Evolutionary conservation across 148 eudicot species (phyloP).

Genomic region (Amaranthus hypochondriacus): DNA sequence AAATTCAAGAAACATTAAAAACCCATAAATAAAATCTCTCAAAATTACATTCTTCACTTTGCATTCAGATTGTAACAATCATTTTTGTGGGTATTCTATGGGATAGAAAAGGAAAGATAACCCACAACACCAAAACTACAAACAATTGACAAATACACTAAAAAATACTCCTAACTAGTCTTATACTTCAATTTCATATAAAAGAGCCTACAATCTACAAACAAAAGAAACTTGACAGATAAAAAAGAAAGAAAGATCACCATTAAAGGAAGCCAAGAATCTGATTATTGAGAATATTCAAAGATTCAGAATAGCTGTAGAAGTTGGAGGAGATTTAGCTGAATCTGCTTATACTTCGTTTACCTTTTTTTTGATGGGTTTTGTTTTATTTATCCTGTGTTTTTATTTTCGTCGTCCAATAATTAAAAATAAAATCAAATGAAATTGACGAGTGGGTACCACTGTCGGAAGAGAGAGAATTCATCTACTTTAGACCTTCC

Average conservation of each 20-base stretch:
- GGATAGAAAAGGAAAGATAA: background rate
- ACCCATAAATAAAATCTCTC: background rate
- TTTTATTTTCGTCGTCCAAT: background rate
- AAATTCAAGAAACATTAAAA: background rate
- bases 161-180: background rate
- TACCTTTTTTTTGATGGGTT: background rate
- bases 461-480: conserved; percentile 28
- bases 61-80: background rate
- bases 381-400: background rate
- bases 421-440: background rate
- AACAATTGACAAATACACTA: conserved; percentile 3
- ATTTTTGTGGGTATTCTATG: background rate
- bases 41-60: background rate
- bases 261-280: conserved; percentile 10
- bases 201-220: background rate
- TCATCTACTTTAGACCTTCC: background rate
- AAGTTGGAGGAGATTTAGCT: background rate
- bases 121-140: background rate
- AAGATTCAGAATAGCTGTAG: conserved; percentile 1
- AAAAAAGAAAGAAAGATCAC: background rate
- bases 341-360: background rate
- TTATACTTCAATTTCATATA: background rate
- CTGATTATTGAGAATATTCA: background rate
- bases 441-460: conserved; percentile 16
- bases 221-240: background rate